A percentile compares a stretch with the other conserved stretches of the same genome.
Conservation (phyloP, 805 yeast genomes). For the Yarrowia sp. region DNA sequence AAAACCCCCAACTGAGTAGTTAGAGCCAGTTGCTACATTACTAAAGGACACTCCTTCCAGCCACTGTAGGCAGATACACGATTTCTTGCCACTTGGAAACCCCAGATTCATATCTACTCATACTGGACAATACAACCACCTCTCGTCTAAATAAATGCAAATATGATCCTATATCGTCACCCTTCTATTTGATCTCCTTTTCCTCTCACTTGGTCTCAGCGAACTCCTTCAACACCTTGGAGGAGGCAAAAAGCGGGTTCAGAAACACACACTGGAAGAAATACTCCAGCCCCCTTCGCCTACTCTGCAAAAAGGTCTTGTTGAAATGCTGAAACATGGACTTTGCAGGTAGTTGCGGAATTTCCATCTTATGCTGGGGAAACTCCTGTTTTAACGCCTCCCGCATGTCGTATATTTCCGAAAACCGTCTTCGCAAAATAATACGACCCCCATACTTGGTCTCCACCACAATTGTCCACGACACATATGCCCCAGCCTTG, state of each 20-base stretch:
- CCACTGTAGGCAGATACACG: too few species aligned
- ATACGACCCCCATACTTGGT: constrained; percentile 52
- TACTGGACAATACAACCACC: too few species aligned
- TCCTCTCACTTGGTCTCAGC: constrained; percentile 10
- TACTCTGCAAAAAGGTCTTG: constrained; percentile 50
- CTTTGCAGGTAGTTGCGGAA: constrained; percentile 59
- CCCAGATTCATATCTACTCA: too few species aligned
- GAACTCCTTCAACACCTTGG: constrained; percentile 19
- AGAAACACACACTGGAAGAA: constrained; percentile 56
- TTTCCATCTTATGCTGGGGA: constrained; percentile 51
- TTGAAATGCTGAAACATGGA: constrained; percentile 49
- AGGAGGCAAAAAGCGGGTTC: constrained; percentile 52
- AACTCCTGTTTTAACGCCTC: constrained; percentile 50
- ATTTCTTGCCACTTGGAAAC: too few species aligned
- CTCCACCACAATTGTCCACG: constrained; percentile 53
- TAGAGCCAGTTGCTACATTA: background rate
- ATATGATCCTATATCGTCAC: background rate
- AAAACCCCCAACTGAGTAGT: too few species aligned
- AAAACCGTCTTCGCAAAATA: constrained; percentile 64
- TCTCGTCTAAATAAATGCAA: background rate
- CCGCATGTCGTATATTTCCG: constrained; percentile 65
- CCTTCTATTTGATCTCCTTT: background rate
- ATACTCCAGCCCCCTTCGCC: constrained; percentile 56
- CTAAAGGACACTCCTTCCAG: background rate
- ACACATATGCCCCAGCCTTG: constrained; percentile 54